Evolutionary conservation across 2,329 filamentous ascomycete species (phyloP), one percentile per base, ranked within the genome.

Genomic region (Fusarium tjaetaba): DNA sequence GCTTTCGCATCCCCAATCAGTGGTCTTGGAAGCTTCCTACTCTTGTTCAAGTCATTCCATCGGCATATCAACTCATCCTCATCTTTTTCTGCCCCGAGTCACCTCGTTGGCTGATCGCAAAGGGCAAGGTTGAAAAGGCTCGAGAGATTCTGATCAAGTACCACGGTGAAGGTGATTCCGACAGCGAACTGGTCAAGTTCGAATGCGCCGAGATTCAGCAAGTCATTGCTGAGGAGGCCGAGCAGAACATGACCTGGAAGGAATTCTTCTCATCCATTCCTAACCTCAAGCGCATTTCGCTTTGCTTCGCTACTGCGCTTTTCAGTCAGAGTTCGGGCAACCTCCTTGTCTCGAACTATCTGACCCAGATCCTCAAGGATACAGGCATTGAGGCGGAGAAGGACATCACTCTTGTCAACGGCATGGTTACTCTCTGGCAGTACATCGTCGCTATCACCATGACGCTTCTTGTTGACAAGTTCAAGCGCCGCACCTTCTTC

Each of bases 61-160:
- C 84, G 4, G 75, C 71, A 1, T 81, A 81, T 34, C 82, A 87
- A 70, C 81, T 88, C 24, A 61, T 79, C 15, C 84, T 86, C 60
- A 79, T 87, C 57, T 83, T 82, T 71, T 86, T 88, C 57, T 84
- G 89, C 10, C 89, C 90, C 0, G 90, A 92, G 70, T 89, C 86
- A 1, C 90, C 90, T 3, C 85, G 90, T 42, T 91, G 86, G 85
- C 79, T 90, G 34, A 83, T 90, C 48, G 84, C 85, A 41, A 84
- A 88, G 68, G 87, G 88, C 38, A 82, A 84, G 28, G 67, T 79
- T 3, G 84, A 88, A 10, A 82, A 89, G 73, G 89, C 89, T 0
- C 84, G 82, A 22, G 80, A 81, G 1, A 86, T 89, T 32, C 76
- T 91, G 1, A 81, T 85, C 73, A 87, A 87, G 62, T 88, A 87